Evolutionary conservation across 495 filamentous ascomycete species (phyloP).

Genomic region (Hypoxylon trugodes): DNA sequence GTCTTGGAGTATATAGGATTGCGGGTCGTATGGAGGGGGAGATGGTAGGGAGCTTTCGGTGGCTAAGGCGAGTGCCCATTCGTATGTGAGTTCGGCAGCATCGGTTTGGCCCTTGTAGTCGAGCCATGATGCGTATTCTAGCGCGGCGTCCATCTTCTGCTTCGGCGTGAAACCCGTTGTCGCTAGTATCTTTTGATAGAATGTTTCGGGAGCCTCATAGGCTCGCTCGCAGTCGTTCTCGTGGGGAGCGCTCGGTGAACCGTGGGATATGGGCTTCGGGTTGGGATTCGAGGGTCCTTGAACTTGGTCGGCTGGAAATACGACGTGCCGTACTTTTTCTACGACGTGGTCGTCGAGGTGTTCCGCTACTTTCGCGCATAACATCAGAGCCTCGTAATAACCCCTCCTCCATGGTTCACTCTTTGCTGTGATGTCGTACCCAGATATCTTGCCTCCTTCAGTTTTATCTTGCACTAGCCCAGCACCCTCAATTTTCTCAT

Average conservation of each 20-base stretch:
- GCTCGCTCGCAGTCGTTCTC: slow-evolving; percentile 76
- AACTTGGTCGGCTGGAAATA: slow-evolving; percentile 74
- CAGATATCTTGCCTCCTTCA: slow-evolving; percentile 31
- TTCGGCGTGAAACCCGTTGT: slow-evolving; percentile 75
- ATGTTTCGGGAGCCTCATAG: slow-evolving; percentile 69
- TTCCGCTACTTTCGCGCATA: slow-evolving; percentile 77
- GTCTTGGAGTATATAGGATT: slow-evolving; percentile 67
- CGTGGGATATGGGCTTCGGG: slow-evolving; percentile 73
- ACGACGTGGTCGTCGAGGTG: slow-evolving; percentile 78
- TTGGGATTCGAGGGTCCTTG: slow-evolving; percentile 84
- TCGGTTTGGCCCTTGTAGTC: slow-evolving; percentile 73
- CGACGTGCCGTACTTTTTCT: slow-evolving; percentile 69
- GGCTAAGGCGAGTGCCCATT: slow-evolving; percentile 76
- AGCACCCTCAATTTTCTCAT: slow-evolving; percentile 71
- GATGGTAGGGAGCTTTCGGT: slow-evolving; percentile 55
- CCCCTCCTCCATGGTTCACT: slow-evolving; percentile 82
- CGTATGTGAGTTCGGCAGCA: slow-evolving; percentile 72
- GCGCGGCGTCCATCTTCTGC: slow-evolving; percentile 79
- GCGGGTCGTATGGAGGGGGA: slow-evolving; percentile 62
- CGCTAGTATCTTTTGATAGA: slow-evolving; percentile 80
- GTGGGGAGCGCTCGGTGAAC: slow-evolving; percentile 62
- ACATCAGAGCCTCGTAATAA: slow-evolving; percentile 82
- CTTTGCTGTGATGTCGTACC: slow-evolving; percentile 73
- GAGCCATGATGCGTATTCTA: slow-evolving; percentile 84
- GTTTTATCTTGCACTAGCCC: slow-evolving; percentile 58